Evolutionary conservation across 441 rosid species (phyloP).

Genomic region (Mallotus repandus): DNA sequence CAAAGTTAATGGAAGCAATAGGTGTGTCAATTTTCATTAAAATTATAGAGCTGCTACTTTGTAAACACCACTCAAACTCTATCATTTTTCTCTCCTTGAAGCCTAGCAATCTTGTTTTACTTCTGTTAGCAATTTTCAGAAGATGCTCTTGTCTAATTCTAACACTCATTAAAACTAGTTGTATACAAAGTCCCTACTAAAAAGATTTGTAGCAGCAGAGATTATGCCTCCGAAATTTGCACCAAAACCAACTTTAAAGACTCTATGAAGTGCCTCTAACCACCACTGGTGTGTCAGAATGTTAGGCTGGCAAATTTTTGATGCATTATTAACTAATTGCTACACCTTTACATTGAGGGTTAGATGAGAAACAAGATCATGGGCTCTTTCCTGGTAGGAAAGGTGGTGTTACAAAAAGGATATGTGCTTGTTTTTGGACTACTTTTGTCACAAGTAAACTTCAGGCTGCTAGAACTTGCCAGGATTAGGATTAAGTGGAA

Average conservation of each 20-base stretch:
- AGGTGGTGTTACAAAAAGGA: constrained; percentile 47
- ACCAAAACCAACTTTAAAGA: constrained; percentile 40
- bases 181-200: no score
- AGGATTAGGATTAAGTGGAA: no score
- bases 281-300: constrained; percentile 67
- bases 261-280: constrained; percentile 78
- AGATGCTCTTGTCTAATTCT: no score
- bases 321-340: constrained; percentile 8
- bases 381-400: constrained; percentile 38
- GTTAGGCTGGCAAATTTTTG: constrained; percentile 38
- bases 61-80: no score
- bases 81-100: no score
- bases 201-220: no score
- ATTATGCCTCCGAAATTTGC: background rate
- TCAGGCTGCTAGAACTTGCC: constrained; percentile 17
- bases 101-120: no score
- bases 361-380: constrained; percentile 45
- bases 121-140: no score
- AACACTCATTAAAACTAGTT: no score
- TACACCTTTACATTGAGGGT: constrained; percentile 56
- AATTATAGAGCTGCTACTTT: no score
- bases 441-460: constrained; percentile 44
- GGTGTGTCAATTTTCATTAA: no score
- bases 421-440: constrained; percentile 37
- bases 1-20: no score